Evolutionary conservation across 257 asterid genomes (phyloP), one percentile per base, ranked within the genome.

Genomic region (Coffea canephora): DNA sequence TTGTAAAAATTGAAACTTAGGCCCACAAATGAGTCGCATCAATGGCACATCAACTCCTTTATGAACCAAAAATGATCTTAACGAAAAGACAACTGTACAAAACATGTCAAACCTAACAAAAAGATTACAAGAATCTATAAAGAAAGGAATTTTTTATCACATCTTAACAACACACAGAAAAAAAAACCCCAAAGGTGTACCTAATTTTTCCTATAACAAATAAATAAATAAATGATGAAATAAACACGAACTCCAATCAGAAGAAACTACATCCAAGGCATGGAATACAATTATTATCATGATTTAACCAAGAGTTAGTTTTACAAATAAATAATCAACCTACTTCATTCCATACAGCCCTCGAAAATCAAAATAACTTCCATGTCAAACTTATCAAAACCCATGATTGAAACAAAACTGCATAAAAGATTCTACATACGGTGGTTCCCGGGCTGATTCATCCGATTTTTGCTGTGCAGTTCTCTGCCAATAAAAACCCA

Each of bases 391-490:
- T 36, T 8, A 52, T 34, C 13, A 67, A 61, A 23, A n/a, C 18
- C 36, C 16, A 62, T 21, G 52, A 52, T 62, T 66, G 36, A 59
- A 76, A 69, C 62, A 73, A 73, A 39, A 69, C 46, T 43, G 21
- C 76, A 59, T 23, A 78, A 78, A 79, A 12, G 61, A n/a, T 27
- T 69, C 48, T 54, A 89, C 98, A 80, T 84, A 94, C 98, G 98
- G 97, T 43, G 95, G 94, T 79, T 92, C 97, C 73, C 93, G 76
- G 75, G 74, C 77, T 46, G 90, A 70, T n/a, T 94, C 98, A 49
- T 94, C 97, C 9, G 90, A 84, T 77, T 89, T 94, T 79, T 87
- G 94, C 80, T 75, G 83, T 62, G 87, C 82, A 81, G 80, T 87
- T 79, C 81, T 91, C 98, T 90, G 96, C 81, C 81, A 61, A 54